phyloP scores from a whole-genome alignment of 164 flowering plant species.

The Brasenia schreberi region DNA sequence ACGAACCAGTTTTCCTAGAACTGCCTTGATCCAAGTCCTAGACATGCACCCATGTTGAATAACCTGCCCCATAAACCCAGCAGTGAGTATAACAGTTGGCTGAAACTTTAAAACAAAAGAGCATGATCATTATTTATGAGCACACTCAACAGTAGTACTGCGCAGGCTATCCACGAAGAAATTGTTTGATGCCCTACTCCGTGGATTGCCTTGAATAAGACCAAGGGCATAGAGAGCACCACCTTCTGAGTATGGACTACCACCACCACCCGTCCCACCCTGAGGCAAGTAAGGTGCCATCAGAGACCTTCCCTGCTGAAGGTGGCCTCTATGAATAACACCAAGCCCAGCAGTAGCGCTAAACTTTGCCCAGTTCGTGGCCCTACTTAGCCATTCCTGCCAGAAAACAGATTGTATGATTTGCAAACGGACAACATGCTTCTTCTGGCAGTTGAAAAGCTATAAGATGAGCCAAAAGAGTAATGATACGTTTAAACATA shows the following conservation, averaged over 20 bases:
- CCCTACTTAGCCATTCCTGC: conserved; percentile 91
- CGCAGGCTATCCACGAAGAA: conserved; percentile 82
- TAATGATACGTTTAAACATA: conserved; percentile 8
- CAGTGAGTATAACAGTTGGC: too few species aligned
- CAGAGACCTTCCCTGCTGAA: conserved; percentile 85
- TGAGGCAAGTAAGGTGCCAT: conserved; percentile 96
- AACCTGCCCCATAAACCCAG: too few species aligned
- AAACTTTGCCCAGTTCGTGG: conserved; percentile 93
- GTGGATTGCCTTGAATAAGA: conserved; percentile 89
- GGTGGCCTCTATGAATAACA: conserved; percentile 83
- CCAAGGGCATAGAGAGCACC: conserved; percentile 93
- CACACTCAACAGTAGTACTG: conserved; percentile 78
- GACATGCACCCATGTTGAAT: conserved; percentile 94
- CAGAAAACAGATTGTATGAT: neutral
- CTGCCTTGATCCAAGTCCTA: conserved; percentile 91
- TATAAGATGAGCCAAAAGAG: neutral
- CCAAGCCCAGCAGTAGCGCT: conserved; percentile 95
- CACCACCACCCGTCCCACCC: conserved; percentile 76
- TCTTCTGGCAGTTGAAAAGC: neutral
- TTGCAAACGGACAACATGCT: neutral
- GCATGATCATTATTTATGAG: neutral
- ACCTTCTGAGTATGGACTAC: conserved; percentile 93
- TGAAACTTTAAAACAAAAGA: too few species aligned
- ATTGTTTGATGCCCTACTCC: conserved; percentile 93
- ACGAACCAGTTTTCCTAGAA: too few species aligned